Conservation (phyloP, 176 grass and related monocot species). For the Carex scoparia region DNA sequence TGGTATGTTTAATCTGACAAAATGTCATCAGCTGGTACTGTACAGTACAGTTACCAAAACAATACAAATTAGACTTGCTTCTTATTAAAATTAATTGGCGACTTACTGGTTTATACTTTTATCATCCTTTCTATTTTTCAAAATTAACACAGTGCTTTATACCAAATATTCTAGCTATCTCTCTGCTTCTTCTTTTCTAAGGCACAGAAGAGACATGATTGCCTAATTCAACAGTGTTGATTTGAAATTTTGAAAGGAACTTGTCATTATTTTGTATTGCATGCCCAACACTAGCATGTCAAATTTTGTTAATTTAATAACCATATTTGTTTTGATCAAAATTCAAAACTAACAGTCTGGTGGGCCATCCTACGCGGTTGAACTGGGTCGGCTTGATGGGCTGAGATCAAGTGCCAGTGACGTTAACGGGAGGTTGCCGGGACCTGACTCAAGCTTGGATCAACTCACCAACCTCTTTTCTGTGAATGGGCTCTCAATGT, state of each 20-base stretch:
- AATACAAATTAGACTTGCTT: not conserved
- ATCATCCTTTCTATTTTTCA: not conserved
- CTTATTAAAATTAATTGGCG: not conserved
- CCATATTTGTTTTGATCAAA: not conserved
- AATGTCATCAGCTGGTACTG: not conserved
- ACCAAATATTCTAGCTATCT: not conserved
- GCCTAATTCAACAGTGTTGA: not conserved
- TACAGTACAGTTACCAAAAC: not conserved
- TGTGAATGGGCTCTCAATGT: conserved; percentile 66
- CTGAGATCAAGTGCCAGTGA: conserved; percentile 60
- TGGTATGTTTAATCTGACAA: conserved; percentile 34
- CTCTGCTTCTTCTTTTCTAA: not conserved
- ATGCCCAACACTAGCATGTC: not conserved
- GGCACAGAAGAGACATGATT: not conserved
- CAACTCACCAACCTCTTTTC: conserved; percentile 70
- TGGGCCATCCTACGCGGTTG: conserved; percentile 66
- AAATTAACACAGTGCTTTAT: not conserved
- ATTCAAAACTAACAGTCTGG: conserved; percentile 35
- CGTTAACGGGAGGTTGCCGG: conserved; percentile 66
- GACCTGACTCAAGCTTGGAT: conserved; percentile 53
- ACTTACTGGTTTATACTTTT: not conserved
- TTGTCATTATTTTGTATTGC: not conserved
- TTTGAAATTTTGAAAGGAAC: not conserved
- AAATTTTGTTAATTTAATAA: not conserved
- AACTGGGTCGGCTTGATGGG: conserved; percentile 77